A percentile compares a stretch with the other conserved stretches of the same genome.
phyloP scores from a whole-genome alignment of 148 eudicot genomes.

The Rhododendron molle region DNA sequence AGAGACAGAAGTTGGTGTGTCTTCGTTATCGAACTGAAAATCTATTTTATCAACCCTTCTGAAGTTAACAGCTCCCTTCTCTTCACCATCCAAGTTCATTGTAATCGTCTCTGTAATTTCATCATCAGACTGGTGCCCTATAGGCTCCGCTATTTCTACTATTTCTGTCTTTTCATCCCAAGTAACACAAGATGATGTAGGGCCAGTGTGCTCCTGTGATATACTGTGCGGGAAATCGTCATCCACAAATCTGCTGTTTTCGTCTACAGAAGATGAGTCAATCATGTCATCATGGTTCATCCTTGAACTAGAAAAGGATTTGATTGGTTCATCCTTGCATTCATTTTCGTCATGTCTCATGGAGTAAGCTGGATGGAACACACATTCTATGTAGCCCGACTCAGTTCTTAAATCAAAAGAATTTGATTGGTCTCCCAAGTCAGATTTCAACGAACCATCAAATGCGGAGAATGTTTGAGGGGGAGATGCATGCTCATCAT shows the following conservation, averaged over 20 bases:
- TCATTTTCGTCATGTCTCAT: slow-evolving; percentile 33
- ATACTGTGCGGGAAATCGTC: slow-evolving; percentile 27
- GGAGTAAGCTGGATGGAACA: slow-evolving; percentile 42
- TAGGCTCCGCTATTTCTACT: slow-evolving; percentile 42
- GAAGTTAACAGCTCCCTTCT: slow-evolving; percentile 12
- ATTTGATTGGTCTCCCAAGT: slow-evolving; percentile 41
- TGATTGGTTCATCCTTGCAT: slow-evolving; percentile 26
- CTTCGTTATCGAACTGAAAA: slow-evolving; percentile 25
- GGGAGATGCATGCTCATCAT: slow-evolving; percentile 42
- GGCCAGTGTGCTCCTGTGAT: slow-evolving; percentile 33
- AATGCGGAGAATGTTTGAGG: slow-evolving; percentile 46
- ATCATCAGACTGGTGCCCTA: slow-evolving; percentile 17
- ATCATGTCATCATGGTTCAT: slow-evolving; percentile 23
- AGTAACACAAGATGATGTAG: slow-evolving; percentile 44
- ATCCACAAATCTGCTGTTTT: slow-evolving; percentile 21
- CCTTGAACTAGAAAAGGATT: slow-evolving; percentile 30
- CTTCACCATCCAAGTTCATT: slow-evolving; percentile 13
- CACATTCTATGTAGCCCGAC: slow-evolving; percentile 44
- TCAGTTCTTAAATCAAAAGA: slow-evolving; percentile 54
- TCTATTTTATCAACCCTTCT: slow-evolving; percentile 16
- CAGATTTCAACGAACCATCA: slow-evolving; percentile 48
- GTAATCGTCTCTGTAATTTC: slow-evolving; percentile 19
- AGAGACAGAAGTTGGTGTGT: slow-evolving; percentile 13
- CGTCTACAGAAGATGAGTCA: slow-evolving; percentile 31
- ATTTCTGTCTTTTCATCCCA: slow-evolving; percentile 77